Conservation (phyloP, 495 filamentous ascomycete species). For the Talaromyces nanjingensis region DNA sequence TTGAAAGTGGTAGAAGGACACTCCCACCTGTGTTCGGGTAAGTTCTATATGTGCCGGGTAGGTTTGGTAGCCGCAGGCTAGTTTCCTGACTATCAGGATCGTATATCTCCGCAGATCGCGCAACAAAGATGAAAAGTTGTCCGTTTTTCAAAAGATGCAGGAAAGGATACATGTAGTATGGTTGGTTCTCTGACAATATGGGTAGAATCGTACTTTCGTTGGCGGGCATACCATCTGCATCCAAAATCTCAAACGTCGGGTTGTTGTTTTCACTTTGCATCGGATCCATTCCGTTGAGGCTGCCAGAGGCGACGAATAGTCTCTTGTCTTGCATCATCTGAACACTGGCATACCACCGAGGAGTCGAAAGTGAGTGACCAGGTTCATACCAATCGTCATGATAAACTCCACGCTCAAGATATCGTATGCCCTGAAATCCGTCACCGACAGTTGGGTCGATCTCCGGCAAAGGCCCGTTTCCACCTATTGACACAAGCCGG, state of each 20-base stretch:
- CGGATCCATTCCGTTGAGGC: conserved; percentile 53
- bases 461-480: conserved; percentile 47
- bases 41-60: conserved; percentile 52
- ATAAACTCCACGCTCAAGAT: conserved; percentile 40
- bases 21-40: conserved; percentile 59
- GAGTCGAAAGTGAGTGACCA: conserved; percentile 44
- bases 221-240: conserved; percentile 28
- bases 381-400: conserved; percentile 50
- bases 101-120: conserved; percentile 51
- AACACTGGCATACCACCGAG: conserved; percentile 54
- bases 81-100: conserved; percentile 33
- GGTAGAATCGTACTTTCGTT: conserved; percentile 41
- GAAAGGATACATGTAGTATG: conserved; percentile 64
- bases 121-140: conserved; percentile 48
- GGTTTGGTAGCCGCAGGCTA: conserved; percentile 43
- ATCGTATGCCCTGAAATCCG: conserved; percentile 52
- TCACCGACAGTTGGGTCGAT: conserved; percentile 52
- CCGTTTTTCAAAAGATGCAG: conserved; percentile 51
- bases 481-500: conserved; percentile 45
- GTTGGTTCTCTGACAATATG: conserved; percentile 50
- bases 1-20: conserved; percentile 50
- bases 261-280: conserved; percentile 52
- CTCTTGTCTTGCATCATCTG: conserved; percentile 50
- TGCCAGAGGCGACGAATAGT: conserved; percentile 56
- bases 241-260: conserved; percentile 55